Percentiles rank a stretch among this genome's conserved stretches.
phyloP scores from a whole-genome alignment of 129 eudicot genomes.

The Escallonia rubra region DNA sequence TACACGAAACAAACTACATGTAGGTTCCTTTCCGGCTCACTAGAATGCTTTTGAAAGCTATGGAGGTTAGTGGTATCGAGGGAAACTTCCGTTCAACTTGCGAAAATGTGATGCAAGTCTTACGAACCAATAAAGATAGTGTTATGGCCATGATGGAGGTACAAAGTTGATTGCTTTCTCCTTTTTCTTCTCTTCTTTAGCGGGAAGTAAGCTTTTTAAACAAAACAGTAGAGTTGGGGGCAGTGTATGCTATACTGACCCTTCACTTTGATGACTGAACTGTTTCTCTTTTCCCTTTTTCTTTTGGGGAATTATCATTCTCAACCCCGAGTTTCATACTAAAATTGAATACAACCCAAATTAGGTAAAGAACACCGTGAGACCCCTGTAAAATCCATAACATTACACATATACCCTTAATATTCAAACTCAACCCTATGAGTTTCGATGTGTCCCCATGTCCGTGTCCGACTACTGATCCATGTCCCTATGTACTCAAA shows the following conservation, averaged over 20 bases:
- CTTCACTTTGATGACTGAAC: too few species aligned
- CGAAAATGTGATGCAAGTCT: conserved; percentile 98
- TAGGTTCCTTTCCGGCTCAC: conserved; percentile 99
- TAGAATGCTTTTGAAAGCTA: conserved; percentile 99
- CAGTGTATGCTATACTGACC: not conserved
- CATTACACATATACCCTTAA: too few species aligned
- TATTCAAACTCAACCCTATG: too few species aligned
- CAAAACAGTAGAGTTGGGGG: not conserved
- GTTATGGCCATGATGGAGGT: conserved; percentile 99
- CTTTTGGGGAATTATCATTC: too few species aligned
- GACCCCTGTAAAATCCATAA: too few species aligned
- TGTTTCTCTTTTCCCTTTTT: too few species aligned
- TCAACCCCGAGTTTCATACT: too few species aligned
- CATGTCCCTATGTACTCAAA: too few species aligned
- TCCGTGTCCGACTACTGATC: too few species aligned
- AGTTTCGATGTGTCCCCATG: too few species aligned
- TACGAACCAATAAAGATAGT: conserved; percentile 84
- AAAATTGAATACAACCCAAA: too few species aligned
- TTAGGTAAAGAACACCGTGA: too few species aligned
- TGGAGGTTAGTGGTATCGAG: conserved; percentile 99
- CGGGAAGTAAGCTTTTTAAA: not conserved
- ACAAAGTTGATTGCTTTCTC: not conserved
- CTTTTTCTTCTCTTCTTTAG: not conserved
- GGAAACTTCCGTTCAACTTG: conserved; percentile 98
- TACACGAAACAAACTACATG: not conserved